Conservation (phyloP, 176 grass and related monocot genomes). For the Zoysia pacifica region DNA sequence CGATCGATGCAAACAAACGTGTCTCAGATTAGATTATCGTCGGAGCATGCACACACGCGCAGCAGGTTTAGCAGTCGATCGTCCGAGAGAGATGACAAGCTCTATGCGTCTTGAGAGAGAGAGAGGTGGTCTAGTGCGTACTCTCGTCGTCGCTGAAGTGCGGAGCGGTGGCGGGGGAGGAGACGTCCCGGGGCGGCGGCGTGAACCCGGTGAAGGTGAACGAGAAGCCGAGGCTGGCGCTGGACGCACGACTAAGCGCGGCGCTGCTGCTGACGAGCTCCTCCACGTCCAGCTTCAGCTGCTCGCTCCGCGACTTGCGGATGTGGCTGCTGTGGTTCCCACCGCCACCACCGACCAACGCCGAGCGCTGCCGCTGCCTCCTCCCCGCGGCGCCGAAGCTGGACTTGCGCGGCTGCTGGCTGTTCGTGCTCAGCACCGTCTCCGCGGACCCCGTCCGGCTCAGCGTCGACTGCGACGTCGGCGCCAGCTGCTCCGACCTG, state of each 20-base stretch:
- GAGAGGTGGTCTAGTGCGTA: too few relatives aligned
- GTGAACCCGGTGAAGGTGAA: conserved; percentile 97
- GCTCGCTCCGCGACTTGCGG: conserved; percentile 80
- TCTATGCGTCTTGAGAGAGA: too few relatives aligned
- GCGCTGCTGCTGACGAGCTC: conserved; percentile 75
- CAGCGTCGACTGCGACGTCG: conserved; percentile 38
- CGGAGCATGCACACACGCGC: too few relatives aligned
- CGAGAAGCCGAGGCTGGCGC: conserved; percentile 96
- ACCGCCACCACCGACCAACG: conserved; percentile 39
- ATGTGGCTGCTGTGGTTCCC: conserved; percentile 44
- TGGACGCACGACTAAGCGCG: conserved; percentile 91
- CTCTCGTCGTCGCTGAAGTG: conserved; percentile 76
- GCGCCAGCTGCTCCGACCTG: conserved; percentile 62
- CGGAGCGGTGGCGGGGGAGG: conserved; percentile 16
- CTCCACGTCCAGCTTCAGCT: conserved; percentile 76
- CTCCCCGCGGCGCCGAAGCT: conserved; percentile 34
- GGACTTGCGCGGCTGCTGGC: conserved; percentile 48
- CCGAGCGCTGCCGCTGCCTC: conserved; percentile 28
- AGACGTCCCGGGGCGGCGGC: conserved; percentile 58
- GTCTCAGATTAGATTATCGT: too few relatives aligned
- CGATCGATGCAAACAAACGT: too few relatives aligned
- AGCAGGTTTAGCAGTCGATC: too few relatives aligned
- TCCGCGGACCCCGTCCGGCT: conserved; percentile 82
- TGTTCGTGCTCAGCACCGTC: conserved; percentile 45
- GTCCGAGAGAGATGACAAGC: too few relatives aligned